Evolutionary conservation across 192 early-diverging fungal species (phyloP), one percentile per base, ranked within the genome.

Genomic region (Coemansia sp.): DNA sequence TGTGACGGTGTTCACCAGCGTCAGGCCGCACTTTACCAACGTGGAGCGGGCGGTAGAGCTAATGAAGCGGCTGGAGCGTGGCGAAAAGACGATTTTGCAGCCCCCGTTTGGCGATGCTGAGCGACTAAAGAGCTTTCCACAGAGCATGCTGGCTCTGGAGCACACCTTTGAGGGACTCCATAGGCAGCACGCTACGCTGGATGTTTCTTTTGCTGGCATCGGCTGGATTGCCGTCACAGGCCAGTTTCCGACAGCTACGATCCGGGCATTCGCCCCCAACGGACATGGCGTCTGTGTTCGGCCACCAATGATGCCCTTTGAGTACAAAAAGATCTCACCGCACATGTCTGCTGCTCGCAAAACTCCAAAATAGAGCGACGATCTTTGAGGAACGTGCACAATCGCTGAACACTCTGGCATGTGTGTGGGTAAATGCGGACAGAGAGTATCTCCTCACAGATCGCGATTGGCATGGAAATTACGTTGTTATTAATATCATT

Each of bases 171-270:
- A 67, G 33, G 81, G 83, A 15, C 29, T 57, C 3, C 77, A 83
- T 61, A 62, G 54, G 19, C 64, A 61, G 17, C 74, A 82, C 40
- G 82, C 85, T 0, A 68, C 75, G 2, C 52, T 74, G 33, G 88
- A 89, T 56, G 63, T 89, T 29, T 80, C 78, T 12, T 83, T 88
- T 76, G 68, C 79, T 1, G 84, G 88, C 19, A 62, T 86, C 36
- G 88, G 88, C 15, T 89, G 88, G 88, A 56, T 86, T 10, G 74
- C 84, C 37, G 54, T 89, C 22, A 65, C 82, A 2, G 88, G 87
- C 18, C 42, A 50, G 38, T 86, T 85, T 57, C 64, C 67, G 8
- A 26, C 52, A 12, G 86, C 85, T 14, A 73, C 62, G 27, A 67
- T 87, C 32, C 67, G 67, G n/a, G 76, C 83, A 3, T 77, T 72